A percentile compares a stretch with the other conserved stretches of the same genome.
Conservation (phyloP, 139 green algal species). For the Tetradesmus obliquus region DNA sequence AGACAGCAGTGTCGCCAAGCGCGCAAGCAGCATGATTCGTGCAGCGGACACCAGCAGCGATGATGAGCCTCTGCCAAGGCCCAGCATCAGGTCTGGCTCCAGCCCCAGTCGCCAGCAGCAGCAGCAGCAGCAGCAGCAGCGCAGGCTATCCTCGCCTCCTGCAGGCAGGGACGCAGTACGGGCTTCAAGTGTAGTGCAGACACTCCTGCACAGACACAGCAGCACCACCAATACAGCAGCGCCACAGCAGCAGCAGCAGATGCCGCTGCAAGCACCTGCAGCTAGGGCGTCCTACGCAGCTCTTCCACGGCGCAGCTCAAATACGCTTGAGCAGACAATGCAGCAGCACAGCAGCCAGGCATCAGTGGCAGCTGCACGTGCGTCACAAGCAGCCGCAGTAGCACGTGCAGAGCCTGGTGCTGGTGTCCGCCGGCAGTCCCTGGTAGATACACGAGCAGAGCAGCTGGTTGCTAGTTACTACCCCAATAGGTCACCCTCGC, state of each 20-base stretch:
- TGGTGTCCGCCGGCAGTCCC: background rate
- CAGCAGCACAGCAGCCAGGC: background rate
- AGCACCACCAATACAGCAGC: constrained; percentile 11
- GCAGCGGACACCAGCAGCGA: constrained; percentile 19
- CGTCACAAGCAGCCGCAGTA: background rate
- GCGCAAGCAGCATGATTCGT: constrained; percentile 12
- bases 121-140: background rate
- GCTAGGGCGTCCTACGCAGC: background rate
- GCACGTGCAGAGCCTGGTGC: background rate
- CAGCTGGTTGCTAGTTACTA: constrained; percentile 26
- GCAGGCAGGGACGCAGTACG: background rate
- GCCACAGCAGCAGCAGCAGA: background rate
- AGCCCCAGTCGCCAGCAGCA: background rate
- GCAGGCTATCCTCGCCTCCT: background rate
- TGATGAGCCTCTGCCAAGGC: constrained; percentile 3
- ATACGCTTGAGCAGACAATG: background rate
- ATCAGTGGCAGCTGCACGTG: background rate
- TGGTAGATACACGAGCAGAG: background rate
- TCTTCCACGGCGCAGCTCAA: background rate
- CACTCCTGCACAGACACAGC: background rate
- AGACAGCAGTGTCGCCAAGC: constrained; percentile 30
- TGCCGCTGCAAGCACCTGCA: background rate
- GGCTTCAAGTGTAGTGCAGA: background rate
- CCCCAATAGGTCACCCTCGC: background rate
- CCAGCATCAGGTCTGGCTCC: background rate